phyloP scores from a whole-genome alignment of 495 filamentous ascomycete species.

The Cudoniella acicularis region DNA sequence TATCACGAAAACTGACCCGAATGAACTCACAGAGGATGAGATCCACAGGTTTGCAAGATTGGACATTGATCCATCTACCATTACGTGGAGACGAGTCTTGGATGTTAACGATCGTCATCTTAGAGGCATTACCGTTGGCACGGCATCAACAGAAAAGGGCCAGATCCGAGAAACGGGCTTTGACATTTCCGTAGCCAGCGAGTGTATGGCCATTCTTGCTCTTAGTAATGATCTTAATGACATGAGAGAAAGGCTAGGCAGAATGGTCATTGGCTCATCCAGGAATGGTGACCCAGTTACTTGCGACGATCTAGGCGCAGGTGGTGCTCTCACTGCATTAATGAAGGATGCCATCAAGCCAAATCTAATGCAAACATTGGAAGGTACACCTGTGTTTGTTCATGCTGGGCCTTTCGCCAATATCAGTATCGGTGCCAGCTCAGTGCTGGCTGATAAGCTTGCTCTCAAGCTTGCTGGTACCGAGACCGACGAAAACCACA shows the following conservation, averaged over 20 bases:
- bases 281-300: slow-evolving; percentile 85
- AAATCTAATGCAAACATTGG: slow-evolving; percentile 96
- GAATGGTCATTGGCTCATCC: slow-evolving; percentile 95
- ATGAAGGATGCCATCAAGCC: slow-evolving; percentile 99
- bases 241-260: slow-evolving; percentile 89
- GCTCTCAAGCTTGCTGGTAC: slow-evolving; percentile 94
- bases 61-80: slow-evolving; percentile 94
- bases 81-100: slow-evolving; percentile 93
- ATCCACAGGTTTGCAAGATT: slow-evolving; percentile 81
- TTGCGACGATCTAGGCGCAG: slow-evolving; percentile 90
- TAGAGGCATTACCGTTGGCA: slow-evolving; percentile 80
- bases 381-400: slow-evolving; percentile 95
- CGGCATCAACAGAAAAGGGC: slow-evolving; percentile 86
- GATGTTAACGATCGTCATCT: slow-evolving; percentile 97
- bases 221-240: slow-evolving; percentile 83
- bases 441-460: slow-evolving; percentile 89
- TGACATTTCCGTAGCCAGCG: slow-evolving; percentile 95
- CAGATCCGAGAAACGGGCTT: slow-evolving; percentile 82
- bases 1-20: slow-evolving; percentile 89
- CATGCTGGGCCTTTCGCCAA: slow-evolving; percentile 98
- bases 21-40: slow-evolving; percentile 87
- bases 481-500: slow-evolving; percentile 86
- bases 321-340: slow-evolving; percentile 86
- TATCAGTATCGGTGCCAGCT: slow-evolving; percentile 94
- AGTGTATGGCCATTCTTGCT: slow-evolving; percentile 97